Conservation (phyloP, 2,329 filamentous ascomycete genomes). For the Fusarium camptoceras region DNA sequence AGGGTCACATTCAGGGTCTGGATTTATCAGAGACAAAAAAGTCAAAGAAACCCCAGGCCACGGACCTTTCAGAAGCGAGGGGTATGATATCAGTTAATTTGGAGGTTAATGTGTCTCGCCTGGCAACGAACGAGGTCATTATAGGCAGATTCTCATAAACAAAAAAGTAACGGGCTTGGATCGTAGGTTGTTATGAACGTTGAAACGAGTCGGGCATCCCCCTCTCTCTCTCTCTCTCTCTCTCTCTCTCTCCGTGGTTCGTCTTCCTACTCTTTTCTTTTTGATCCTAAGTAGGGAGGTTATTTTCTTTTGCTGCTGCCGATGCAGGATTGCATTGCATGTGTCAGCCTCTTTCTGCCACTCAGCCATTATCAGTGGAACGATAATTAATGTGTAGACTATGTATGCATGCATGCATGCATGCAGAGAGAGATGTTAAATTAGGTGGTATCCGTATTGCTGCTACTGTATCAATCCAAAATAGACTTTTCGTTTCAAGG, state of each 20-base stretch:
- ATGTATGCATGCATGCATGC: no score
- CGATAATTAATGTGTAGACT: neutral
- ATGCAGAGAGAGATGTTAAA: neutral
- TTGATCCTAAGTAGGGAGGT: neutral
- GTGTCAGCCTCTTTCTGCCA: neutral
- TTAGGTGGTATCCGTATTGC: neutral
- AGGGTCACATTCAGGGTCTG: slow-evolving; percentile 8
- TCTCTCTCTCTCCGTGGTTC: neutral
- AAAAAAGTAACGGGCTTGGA: neutral
- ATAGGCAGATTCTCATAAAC: neutral
- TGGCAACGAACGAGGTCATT: slow-evolving; percentile 1
- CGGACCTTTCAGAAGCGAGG: slow-evolving; percentile 23
- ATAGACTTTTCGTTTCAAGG: slow-evolving; percentile 6
- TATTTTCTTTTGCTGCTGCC: slow-evolving; percentile 3
- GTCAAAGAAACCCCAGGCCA: neutral
- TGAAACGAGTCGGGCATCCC: neutral
- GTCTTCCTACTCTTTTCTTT: neutral
- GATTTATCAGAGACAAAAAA: slow-evolving; percentile 7
- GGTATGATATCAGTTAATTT: slow-evolving; percentile 5
- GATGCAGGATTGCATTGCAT: neutral
- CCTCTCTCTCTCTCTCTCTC: neutral
- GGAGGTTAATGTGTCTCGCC: slow-evolving; percentile 24
- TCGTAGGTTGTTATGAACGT: slow-evolving; percentile 5
- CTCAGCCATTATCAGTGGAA: neutral
- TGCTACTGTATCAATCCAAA: neutral